Conservation (phyloP, 345 rosid genomes). For the Brassica incana region DNA sequence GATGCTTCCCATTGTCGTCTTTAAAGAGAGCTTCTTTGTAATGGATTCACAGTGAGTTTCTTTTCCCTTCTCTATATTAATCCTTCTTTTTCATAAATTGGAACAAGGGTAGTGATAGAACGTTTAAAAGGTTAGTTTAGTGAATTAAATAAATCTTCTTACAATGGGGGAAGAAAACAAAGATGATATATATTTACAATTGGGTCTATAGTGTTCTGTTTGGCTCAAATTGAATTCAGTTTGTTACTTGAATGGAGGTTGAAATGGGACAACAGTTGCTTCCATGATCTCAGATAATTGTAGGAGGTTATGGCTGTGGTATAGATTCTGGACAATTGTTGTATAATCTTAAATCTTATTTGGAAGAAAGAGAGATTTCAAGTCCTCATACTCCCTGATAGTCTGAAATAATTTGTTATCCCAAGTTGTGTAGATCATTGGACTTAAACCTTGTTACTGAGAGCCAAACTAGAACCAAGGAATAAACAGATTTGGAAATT, state of each 20-base stretch:
- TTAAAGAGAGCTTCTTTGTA: constrained; percentile 75
- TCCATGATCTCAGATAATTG: not conserved
- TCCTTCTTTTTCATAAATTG: not conserved
- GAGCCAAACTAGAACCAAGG: not conserved
- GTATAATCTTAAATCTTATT: not conserved
- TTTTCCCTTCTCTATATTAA: not conserved
- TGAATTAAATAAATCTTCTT: not conserved
- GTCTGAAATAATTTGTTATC: not conserved
- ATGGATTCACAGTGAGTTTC: constrained; percentile 71
- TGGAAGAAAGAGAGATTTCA: not conserved
- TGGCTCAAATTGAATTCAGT: not conserved
- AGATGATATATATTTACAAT: not conserved
- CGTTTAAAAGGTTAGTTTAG: not conserved
- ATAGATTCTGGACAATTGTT: not conserved
- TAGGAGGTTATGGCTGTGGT: not conserved
- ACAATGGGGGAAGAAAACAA: not conserved
- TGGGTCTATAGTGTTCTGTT: not conserved
- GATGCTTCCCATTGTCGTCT: constrained; percentile 83
- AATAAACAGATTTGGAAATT: not conserved
- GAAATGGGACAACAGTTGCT: not conserved
- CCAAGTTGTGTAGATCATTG: not conserved
- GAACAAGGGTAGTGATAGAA: not conserved
- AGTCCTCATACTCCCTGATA: not conserved
- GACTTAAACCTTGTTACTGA: not conserved
- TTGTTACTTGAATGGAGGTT: constrained; percentile 7